Percentiles rank a stretch among this genome's conserved stretches.
phyloP scores from a whole-genome alignment of 768 basidiomycete species.

The Epithele typhae region DNA sequence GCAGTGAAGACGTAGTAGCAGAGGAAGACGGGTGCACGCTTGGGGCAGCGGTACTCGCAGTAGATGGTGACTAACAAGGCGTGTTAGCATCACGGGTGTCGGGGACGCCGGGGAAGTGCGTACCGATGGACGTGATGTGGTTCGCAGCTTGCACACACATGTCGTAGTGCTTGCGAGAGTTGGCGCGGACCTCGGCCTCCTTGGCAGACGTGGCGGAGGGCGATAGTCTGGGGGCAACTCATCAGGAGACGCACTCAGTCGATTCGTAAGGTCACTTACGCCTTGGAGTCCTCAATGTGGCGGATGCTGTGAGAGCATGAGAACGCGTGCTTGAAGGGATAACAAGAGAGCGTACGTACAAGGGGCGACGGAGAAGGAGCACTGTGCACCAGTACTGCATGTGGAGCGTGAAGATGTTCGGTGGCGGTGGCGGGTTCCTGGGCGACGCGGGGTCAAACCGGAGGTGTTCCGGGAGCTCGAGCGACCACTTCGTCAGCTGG shows the following conservation, averaged over 20 bases:
- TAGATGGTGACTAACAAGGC: conserved; percentile 48
- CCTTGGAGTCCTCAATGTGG: conserved; percentile 21
- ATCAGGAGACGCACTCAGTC: not conserved
- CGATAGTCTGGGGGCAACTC: conserved; percentile 6
- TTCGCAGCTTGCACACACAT: conserved; percentile 76
- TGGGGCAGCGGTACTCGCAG: conserved; percentile 56
- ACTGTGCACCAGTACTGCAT: conserved; percentile 87
- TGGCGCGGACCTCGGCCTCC: conserved; percentile 49
- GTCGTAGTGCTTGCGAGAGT: conserved; percentile 63
- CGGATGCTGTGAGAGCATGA: conserved; percentile 24
- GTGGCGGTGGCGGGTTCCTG: conserved; percentile 43
- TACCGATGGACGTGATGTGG: conserved; percentile 68
- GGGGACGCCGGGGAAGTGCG: conserved; percentile 12
- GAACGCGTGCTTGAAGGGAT: not conserved
- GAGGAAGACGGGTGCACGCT: conserved; percentile 62
- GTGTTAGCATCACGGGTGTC: conserved; percentile 1
- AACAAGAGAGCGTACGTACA: conserved; percentile 44
- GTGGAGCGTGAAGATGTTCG: conserved; percentile 70
- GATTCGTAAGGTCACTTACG: conserved; percentile 11
- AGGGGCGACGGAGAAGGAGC: conserved; percentile 71
- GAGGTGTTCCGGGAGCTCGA: conserved; percentile 64
- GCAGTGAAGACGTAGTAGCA: conserved; percentile 81
- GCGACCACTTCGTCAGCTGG: conserved; percentile 68
- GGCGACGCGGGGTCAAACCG: conserved; percentile 52
- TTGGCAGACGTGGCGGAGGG: conserved; percentile 26